Evolutionary conservation across 768 basidiomycete genomes (phyloP), one percentile per base, ranked within the genome.

Genomic region (Tremella yokohamensis): DNA sequence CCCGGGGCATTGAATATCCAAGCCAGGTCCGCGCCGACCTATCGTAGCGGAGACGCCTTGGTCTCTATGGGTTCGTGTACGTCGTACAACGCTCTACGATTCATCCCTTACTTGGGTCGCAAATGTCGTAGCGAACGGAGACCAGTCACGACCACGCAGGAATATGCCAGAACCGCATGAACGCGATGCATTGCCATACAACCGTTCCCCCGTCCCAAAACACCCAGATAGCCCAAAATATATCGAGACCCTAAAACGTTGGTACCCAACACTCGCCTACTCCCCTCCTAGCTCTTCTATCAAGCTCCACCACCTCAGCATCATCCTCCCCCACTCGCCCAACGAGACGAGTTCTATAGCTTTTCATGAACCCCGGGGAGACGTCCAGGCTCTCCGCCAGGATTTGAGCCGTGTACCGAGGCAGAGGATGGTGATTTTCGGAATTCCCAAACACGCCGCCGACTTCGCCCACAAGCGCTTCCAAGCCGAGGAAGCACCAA

Each of bases 401-500:
- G 40, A 62, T 76, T 50, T 70, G 58, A 20, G 60, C 50, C n/a
- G 68, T 66, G 53, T 65, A 68, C 38, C 57, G 44, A 12, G 66
- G 69, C 13, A 74, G 57, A 8, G 73, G 73, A 11, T 72, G 66
- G 51, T 75, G 72, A 48, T 70, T 71, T 34, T 73, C 73, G 22
- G 66, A 66, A 16, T 49, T 47, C 15, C 75, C 75, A 59, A 75
- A 76, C 1, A 76, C 75, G 6, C 66, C 70, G 1, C 72, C 75
- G 0, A 75, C 73, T 64, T 76, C 75, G 13, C 60, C 52, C 19
- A 73, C 67, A n/a, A 76, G 49, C 25, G 73, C 73, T 52, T 76
- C 73, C 1, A 76, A 58, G 19, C 75, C 75, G 15, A 74, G 51
- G 0, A 76, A 48, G 54, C 66, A 73, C 75, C 75, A 76, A 19